Evolutionary conservation across 73 alveolate genomes (phyloP).

Genomic region (Paraurostyla sp.): DNA sequence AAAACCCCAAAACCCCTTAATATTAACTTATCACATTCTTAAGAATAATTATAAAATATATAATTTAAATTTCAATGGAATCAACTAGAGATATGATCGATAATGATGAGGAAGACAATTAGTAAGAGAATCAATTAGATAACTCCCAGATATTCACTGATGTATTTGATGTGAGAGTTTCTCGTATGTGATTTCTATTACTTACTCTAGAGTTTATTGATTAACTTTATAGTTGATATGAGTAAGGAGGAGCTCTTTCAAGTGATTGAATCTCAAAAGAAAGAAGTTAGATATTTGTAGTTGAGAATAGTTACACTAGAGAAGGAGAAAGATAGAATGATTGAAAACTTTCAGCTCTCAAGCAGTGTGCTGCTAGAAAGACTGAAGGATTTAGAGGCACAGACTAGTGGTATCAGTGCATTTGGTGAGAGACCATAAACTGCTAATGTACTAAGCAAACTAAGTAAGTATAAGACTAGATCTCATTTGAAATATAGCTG

Average conservation of each 20-base stretch:
- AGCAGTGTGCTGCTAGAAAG: conserved; percentile 85
- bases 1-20: too few relatives aligned
- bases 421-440: conserved; percentile 78
- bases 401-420: conserved; percentile 36
- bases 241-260: conserved; percentile 41
- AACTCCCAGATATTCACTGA: too few relatives aligned
- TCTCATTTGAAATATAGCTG: not conserved
- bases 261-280: conserved; percentile 78
- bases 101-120: too few relatives aligned
- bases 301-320: conserved; percentile 72
- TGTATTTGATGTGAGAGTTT: too few relatives aligned
- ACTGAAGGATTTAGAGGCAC: conserved; percentile 87
- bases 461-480: conserved; percentile 10
- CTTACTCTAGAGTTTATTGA: too few relatives aligned
- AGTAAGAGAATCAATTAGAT: too few relatives aligned
- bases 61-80: too few relatives aligned
- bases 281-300: conserved; percentile 80
- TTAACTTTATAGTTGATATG: conserved; percentile 58
- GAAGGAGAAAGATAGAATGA: conserved; percentile 85
- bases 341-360: conserved; percentile 84
- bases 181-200: too few relatives aligned
- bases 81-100: too few relatives aligned
- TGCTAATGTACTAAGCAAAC: conserved; percentile 65
- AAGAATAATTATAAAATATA: too few relatives aligned
- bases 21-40: too few relatives aligned